Base-by-base conservation (phyloP, 2,329 filamentous ascomycete species). In the Aspergillus neoniger region DNA sequence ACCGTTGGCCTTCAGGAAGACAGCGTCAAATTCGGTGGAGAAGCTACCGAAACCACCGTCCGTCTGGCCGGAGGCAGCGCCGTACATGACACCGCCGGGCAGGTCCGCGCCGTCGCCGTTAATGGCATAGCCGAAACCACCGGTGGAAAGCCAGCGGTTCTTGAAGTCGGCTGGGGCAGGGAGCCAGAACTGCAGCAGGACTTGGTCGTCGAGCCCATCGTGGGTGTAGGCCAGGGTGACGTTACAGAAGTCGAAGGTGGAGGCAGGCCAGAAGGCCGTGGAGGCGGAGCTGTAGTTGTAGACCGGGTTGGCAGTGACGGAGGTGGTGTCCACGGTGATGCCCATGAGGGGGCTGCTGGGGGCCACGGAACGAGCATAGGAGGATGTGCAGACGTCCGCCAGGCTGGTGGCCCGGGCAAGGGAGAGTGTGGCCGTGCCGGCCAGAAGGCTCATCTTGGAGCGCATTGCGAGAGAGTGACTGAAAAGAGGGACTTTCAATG, bases 31-130 rank as follows among this genome's bases (percentile, higher is more conserved):
- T 50, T 50, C 47, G n/a, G 25, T 30, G 61, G 68, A 68, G 65
- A 81, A 80, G 14, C 75, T 76, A 53, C 76, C 78, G 58, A 80
- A 82, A 2, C 80, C 80, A 10, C 73, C 80, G 54, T 76, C 74
- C 4, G 79, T 81, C 43, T 73, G 73, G 53, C 79, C 80, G 1
- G 70, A 68, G 2, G 67, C 75, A 28, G 79, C 78, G 39, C 77
- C 78, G 51, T 81, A 81, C 19, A 67, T 58, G 17, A 81, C 72
- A 57, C 79, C 77, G 30, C 76, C 77, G 6, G 76, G 78, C 28
- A 50, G 25, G 47, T 50, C 25, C 10, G 25, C 28, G 30, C 47
- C 5, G 9, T 50, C 15, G 25, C 47, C 47, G 47, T 50, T 50
- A 25, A 50, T 50, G 47, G 47, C 47, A 7, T 50, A 50, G 10